Base-by-base conservation (phyloP, 2,329 filamentous ascomycete species). In the Aspergillus proliferans region DNA sequence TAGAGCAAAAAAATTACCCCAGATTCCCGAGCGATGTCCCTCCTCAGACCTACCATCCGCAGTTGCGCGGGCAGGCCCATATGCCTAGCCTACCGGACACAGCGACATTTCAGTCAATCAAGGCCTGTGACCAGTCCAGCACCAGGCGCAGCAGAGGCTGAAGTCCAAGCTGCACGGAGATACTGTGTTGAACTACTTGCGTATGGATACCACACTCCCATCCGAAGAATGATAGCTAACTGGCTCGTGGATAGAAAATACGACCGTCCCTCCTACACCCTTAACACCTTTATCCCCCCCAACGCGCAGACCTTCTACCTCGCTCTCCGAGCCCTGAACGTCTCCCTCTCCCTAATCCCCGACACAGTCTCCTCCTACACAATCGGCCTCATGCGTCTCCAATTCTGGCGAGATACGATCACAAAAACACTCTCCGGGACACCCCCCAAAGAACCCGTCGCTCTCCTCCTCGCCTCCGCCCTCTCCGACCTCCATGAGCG, bases 351-450 rank as follows among this genome's bases (percentile, higher is more conserved):
- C 41, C 82, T 88, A 49, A 86, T 97, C 53, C 89, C 93, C 49
- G 92, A 97, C 70, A 83, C 87, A 10, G 91, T 93, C 18, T 93
- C 88, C 43, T 93, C 87, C 52, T 83, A 87, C n/a, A 86, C 85
- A 3, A 87, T 97, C 52, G 92, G 89, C 45, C 78, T 85, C 46
- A 83, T 97, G 78, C 89, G 93, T 55, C 85, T 95, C 70, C 88
- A 95, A 68, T 97, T 97, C 75, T 97, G 93, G 88, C 83, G 88
- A 45, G 91, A 97, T 59, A 83, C 88, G 4, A 75, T 98, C 46
- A 80, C 85, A 47, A 84, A 85, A 52, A 86, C 88, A 1, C 86
- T 96, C 52, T 78, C 85, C 1, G 87, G 86, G 28, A 75, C 77
- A 0, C 91, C 93, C 1, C 90, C 91, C 1, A 88, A 90, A 62